Base-by-base conservation (phyloP, 495 filamentous ascomycete genomes). In the Pseudoneurospora amorphoporcata region DNA sequence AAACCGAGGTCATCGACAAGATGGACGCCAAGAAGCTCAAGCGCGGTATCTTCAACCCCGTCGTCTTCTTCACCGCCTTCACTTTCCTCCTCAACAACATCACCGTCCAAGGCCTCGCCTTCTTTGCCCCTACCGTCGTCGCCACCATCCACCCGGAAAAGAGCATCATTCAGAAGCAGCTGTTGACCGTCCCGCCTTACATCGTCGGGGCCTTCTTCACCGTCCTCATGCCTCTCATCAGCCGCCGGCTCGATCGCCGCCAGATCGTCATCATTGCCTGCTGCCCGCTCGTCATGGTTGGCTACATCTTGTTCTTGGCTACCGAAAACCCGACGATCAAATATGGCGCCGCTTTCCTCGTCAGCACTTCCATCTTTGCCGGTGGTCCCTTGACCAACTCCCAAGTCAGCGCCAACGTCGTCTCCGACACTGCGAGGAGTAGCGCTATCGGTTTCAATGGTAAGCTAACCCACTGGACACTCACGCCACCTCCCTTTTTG, bases 101-200 rank as follows among this genome's bases (percentile, higher is more conserved):
- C 70, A 92, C 91, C 0, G 86, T 95, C 14, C 94, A 95, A 77
- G 91, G 90, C 0, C 84, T 94, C 47, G 87, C 86, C 8, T 91
- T 92, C 84, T 93, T 92, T 78, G 83, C 87, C 0, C 91, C 91
- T 1, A 92, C 90, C 14, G 91, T 93, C 78, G 89, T 92, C 23
- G 75, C 80, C 39, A 90, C 86, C 38, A 92, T 93, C 70, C 90
- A 90, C 65, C 92, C 88, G 40, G 68, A 85, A 19, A 82, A 82
- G 74, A 83, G 79, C 40, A 85, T 88, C 37, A 80, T 92, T 68
- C 73, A 23, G 75, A 73, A 79, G 69, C 84, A 83, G 37, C 87
- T 92, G 0, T 87, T 85, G 74, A 92, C 91, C 0, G 91, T 92
- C 0, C 91, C 91, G 0, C 91, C 91, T 0, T 93, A 93, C 75